Percentiles rank a stretch among this genome's conserved stretches.
Evolutionary conservation across 164 flowering plant genomes (phyloP).

Genomic region (Magnolia officinalis): DNA sequence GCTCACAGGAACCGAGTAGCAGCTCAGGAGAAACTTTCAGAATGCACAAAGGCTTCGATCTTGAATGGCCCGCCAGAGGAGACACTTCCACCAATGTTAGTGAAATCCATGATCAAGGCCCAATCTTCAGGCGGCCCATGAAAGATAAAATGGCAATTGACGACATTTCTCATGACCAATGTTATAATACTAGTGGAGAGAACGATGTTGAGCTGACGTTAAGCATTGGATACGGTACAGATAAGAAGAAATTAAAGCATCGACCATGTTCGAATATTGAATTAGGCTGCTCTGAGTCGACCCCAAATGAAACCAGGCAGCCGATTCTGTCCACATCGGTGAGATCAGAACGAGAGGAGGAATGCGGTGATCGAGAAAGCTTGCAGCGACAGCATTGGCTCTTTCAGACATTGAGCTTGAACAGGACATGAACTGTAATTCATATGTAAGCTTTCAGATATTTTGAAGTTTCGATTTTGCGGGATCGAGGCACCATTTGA

Average conservation of each 20-base stretch:
- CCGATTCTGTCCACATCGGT: constrained; percentile 18
- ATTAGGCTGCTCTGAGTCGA: constrained; percentile 10
- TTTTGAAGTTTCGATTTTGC: too few species aligned
- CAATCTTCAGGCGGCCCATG: constrained; percentile 10
- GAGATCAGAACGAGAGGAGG: constrained; percentile 31
- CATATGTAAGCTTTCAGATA: neutral
- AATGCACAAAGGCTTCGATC: constrained; percentile 37
- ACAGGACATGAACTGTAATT: constrained; percentile 26
- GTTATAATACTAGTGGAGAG: constrained; percentile 22
- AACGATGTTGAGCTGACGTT: constrained; percentile 56
- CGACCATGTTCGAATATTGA: neutral
- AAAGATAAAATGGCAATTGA: constrained; percentile 13
- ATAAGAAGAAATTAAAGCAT: constrained; percentile 23
- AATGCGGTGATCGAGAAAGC: constrained; percentile 35
- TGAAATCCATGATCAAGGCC: constrained; percentile 13
- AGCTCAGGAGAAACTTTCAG: constrained; percentile 32
- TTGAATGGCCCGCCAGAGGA: constrained; percentile 41
- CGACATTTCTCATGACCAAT: constrained; percentile 3
- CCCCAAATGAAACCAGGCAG: constrained; percentile 17
- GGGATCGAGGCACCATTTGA: too few species aligned
- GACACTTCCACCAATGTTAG: constrained; percentile 17
- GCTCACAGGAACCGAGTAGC: constrained; percentile 32
- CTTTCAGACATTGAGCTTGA: constrained; percentile 43
- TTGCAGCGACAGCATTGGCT: constrained; percentile 55
- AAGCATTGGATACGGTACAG: constrained; percentile 45